Conservation (phyloP, 805 yeast genomes). For the Candida nemodendra region DNA sequence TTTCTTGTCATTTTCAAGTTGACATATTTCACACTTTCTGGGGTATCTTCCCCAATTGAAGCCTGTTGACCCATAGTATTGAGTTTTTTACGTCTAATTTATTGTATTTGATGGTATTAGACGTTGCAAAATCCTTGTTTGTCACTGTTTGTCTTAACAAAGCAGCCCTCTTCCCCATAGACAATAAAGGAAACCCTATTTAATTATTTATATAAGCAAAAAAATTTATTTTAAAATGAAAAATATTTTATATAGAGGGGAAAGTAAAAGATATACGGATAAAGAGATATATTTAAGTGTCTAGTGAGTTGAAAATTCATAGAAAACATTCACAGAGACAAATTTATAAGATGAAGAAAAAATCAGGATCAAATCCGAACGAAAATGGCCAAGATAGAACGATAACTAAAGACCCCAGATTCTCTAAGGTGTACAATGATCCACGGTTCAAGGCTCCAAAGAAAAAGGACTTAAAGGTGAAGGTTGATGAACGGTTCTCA, state of each 20-base stretch:
- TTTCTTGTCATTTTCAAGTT: constrained; percentile 16
- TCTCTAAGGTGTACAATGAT: constrained; percentile 75
- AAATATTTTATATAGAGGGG: too few species aligned
- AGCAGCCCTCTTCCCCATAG: too few species aligned
- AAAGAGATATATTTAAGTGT: too few species aligned
- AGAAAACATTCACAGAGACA: too few species aligned
- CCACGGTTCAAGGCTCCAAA: constrained; percentile 83
- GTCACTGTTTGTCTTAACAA: too few species aligned
- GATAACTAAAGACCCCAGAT: constrained; percentile 68
- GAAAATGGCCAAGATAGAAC: constrained; percentile 21
- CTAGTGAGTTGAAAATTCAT: too few species aligned
- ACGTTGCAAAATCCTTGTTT: too few species aligned
- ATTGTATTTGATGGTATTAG: too few species aligned
- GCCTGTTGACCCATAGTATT: constrained; percentile 23
- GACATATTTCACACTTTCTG: constrained; percentile 5
- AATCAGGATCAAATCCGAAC: constrained; percentile 5
- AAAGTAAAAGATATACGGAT: too few species aligned
- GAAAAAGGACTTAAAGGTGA: constrained; percentile 65
- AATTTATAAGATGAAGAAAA: background rate
- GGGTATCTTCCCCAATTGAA: constrained; percentile 10
- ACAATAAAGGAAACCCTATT: too few species aligned
- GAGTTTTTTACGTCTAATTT: background rate
- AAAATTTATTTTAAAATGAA: too few species aligned
- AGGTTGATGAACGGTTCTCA: constrained; percentile 80
- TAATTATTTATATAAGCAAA: too few species aligned